Evolutionary conservation across 441 rosid species (phyloP).

Genomic region (Gossypium trilobum): DNA sequence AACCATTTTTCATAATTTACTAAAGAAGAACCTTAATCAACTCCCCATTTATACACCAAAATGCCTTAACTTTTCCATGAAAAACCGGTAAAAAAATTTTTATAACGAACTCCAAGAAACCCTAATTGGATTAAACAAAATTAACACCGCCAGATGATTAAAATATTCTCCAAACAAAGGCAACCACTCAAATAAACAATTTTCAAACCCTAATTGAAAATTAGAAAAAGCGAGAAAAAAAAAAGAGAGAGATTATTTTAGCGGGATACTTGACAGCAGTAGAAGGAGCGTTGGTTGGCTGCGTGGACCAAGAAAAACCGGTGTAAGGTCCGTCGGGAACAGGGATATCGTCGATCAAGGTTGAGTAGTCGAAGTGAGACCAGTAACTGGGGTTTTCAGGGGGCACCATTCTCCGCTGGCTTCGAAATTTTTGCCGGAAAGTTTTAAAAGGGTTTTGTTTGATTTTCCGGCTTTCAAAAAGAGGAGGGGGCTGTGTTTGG

Average conservation of each 20-base stretch:
- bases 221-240: not conserved
- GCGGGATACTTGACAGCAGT: conserved; percentile 39
- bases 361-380: conserved; percentile 42
- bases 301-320: conserved; percentile 61
- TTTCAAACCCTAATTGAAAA: conserved; percentile 7
- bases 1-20: not conserved
- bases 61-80: not conserved
- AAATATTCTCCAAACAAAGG: not conserved
- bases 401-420: conserved; percentile 46
- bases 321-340: conserved; percentile 42
- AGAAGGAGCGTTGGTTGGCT: conserved; percentile 41
- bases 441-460: not conserved
- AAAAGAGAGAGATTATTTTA: not conserved
- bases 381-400: conserved; percentile 67
- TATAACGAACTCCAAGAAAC: not conserved
- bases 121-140: not conserved
- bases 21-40: not conserved
- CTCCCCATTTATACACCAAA: not conserved
- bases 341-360: conserved; percentile 56
- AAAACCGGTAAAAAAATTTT: not conserved
- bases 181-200: not conserved
- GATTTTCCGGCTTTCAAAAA: conserved; percentile 8
- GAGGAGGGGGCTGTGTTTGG: not conserved
- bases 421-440: conserved; percentile 18
- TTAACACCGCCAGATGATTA: not conserved